Percentiles rank a stretch among this genome's conserved stretches.
phyloP scores from a whole-genome alignment of 1,284 basidiomycete species.

The Leccinum solheimii region DNA sequence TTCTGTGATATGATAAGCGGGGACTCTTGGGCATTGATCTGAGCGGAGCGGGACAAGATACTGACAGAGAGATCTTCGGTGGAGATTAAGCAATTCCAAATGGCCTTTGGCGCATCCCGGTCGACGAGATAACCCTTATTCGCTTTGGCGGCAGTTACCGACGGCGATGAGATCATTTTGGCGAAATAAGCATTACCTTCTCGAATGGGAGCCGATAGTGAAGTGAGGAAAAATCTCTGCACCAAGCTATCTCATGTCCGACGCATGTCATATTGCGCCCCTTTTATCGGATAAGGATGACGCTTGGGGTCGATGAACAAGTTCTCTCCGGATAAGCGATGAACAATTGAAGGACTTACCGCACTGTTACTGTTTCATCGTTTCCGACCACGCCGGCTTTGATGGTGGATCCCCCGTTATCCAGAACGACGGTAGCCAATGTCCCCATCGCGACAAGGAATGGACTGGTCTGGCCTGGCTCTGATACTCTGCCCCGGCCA shows the following conservation, averaged over 20 bases:
- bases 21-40: conserved; percentile 74
- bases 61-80: conserved; percentile 66
- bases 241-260: conserved; percentile 76
- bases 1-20: conserved; percentile 83
- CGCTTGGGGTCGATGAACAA: conserved; percentile 41
- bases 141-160: conserved; percentile 13
- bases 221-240: conserved; percentile 76
- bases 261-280: conserved; percentile 78
- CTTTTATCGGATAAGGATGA: conserved; percentile 76
- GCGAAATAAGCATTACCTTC: conserved; percentile 52
- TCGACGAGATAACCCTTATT: conserved; percentile 84
- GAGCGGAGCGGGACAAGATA: conserved; percentile 11
- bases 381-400: conserved; percentile 62
- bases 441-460: conserved; percentile 37
- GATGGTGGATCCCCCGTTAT: conserved; percentile 83
- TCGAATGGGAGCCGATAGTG: conserved; percentile 85
- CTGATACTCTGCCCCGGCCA: not conserved
- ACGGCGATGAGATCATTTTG: conserved; percentile 4
- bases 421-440: conserved; percentile 63
- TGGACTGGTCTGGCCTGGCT: not conserved
- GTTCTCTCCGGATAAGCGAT: not conserved
- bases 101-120: conserved; percentile 89
- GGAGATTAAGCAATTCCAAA: conserved; percentile 88
- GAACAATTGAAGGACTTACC: conserved; percentile 14
- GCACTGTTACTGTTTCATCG: conserved; percentile 26